phyloP scores from a whole-genome alignment of 2,329 filamentous ascomycete genomes.

The Cercospora sp. region DNA sequence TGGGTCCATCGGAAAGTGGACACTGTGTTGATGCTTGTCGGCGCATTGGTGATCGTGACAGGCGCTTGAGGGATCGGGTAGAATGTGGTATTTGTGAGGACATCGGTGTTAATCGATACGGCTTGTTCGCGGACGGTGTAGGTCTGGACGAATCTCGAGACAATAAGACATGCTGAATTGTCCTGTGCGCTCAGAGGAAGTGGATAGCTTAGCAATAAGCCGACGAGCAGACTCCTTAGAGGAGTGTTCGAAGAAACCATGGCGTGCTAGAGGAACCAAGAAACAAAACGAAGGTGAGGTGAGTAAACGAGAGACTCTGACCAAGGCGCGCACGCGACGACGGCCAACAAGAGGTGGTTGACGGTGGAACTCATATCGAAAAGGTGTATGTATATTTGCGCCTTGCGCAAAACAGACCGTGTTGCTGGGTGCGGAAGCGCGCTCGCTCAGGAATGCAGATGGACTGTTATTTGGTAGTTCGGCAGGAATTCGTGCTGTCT shows the following conservation, averaged over 20 bases:
- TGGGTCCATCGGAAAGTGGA: constrained; percentile 36
- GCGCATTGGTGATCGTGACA: constrained; percentile 36
- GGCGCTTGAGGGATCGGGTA: constrained; percentile 29
- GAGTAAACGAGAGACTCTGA: constrained; percentile 10
- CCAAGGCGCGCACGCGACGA: not conserved
- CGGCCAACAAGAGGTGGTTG: not conserved
- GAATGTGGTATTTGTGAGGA: constrained; percentile 36
- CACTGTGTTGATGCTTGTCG: constrained; percentile 33
- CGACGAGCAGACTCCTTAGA: constrained; percentile 18
- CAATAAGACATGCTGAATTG: constrained; percentile 20
- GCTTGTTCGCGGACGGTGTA: constrained; percentile 33
- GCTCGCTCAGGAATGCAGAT: constrained; percentile 14
- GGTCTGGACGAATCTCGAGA: constrained; percentile 13
- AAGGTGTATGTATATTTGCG: constrained; percentile 3
- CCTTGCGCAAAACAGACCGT: constrained; percentile 12
- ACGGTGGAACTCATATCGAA: constrained; percentile 1
- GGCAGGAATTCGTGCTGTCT: not conserved
- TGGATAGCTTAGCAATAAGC: constrained; percentile 16
- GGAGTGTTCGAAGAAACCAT: constrained; percentile 17
- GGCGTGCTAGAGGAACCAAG: constrained; percentile 5
- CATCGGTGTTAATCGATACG: constrained; percentile 34
- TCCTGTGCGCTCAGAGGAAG: not conserved
- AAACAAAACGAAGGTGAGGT: constrained; percentile 17
- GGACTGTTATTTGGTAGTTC: not conserved
- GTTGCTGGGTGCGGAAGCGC: constrained; percentile 9